Percentiles rank a stretch among this genome's conserved stretches.
Conservation (phyloP, 1,284 basidiomycete genomes). For the Ceratobasidium sp. region DNA sequence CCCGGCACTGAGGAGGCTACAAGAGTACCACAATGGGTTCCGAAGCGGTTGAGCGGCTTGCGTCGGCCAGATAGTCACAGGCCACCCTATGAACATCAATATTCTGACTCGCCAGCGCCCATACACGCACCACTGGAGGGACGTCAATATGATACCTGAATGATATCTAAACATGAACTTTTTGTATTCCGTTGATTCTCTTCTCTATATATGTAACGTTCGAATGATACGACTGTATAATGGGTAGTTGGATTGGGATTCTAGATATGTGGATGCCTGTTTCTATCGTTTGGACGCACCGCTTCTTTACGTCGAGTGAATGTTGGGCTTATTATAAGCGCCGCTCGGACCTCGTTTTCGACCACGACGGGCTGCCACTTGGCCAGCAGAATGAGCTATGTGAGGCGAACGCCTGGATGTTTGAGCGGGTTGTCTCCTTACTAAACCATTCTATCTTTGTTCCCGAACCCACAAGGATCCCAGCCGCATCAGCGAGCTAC, state of each 20-base stretch:
- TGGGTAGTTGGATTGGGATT: constrained; percentile 4
- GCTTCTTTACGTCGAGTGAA: not conserved
- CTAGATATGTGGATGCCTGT: not conserved
- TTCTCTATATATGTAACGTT: constrained; percentile 5
- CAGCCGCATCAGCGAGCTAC: constrained; percentile 24
- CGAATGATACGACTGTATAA: constrained; percentile 31
- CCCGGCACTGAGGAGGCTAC: not conserved
- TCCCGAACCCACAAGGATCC: constrained; percentile 8
- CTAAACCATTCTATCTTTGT: not conserved
- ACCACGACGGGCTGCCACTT: not conserved
- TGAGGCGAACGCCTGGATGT: not conserved
- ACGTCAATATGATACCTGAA: constrained; percentile 21
- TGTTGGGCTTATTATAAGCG: constrained; percentile 1
- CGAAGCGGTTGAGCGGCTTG: constrained; percentile 13
- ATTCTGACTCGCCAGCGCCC: constrained; percentile 31
- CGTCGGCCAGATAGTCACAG: constrained; percentile 4
- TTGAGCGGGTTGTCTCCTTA: not conserved
- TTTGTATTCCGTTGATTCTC: not conserved
- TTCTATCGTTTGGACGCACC: not conserved
- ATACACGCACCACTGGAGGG: constrained; percentile 27
- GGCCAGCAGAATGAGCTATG: constrained; percentile 16
- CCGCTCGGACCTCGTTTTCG: not conserved
- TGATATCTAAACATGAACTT: constrained; percentile 9
- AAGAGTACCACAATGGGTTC: constrained; percentile 16
- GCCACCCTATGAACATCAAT: constrained; percentile 4